Evolutionary conservation across 2,329 filamentous ascomycete species (phyloP).

Genomic region (Sporothrix globosa): DNA sequence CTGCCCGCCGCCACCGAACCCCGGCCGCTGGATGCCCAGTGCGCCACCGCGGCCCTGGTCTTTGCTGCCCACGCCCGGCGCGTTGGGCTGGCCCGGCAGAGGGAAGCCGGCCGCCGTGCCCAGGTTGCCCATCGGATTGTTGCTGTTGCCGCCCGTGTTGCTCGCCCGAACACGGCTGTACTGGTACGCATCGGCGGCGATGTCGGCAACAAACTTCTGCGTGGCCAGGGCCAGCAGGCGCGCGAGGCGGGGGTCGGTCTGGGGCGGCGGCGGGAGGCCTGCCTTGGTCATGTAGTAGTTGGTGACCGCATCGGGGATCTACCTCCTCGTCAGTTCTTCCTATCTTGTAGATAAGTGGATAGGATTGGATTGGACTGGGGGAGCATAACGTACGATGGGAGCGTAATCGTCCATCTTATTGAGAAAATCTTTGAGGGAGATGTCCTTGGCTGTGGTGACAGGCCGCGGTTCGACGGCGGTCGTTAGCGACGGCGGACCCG

Average conservation of each 20-base stretch:
- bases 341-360: neutral
- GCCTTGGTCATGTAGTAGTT: slow-evolving; percentile 97
- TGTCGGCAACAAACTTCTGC: slow-evolving; percentile 97
- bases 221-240: slow-evolving; percentile 95
- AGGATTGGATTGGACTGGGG: neutral
- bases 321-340: neutral
- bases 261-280: slow-evolving; percentile 87
- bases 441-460: slow-evolving; percentile 76
- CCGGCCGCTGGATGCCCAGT: slow-evolving; percentile 74
- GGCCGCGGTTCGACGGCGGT: slow-evolving; percentile 26
- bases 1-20: slow-evolving; percentile 84
- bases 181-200: slow-evolving; percentile 96
- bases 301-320: slow-evolving; percentile 97
- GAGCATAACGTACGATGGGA: slow-evolving; percentile 75
- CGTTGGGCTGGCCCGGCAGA: slow-evolving; percentile 60
- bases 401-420: slow-evolving; percentile 98
- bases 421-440: slow-evolving; percentile 87
- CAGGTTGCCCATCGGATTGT: slow-evolving; percentile 87
- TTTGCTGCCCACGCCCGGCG: slow-evolving; percentile 52
- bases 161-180: slow-evolving; percentile 95
- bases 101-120: slow-evolving; percentile 74
- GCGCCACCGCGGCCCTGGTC: slow-evolving; percentile 63
- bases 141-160: slow-evolving; percentile 77
- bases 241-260: slow-evolving; percentile 86
- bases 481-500: neutral